Base-by-base conservation (phyloP, 805 yeast species). In the Starmera amethionina region DNA sequence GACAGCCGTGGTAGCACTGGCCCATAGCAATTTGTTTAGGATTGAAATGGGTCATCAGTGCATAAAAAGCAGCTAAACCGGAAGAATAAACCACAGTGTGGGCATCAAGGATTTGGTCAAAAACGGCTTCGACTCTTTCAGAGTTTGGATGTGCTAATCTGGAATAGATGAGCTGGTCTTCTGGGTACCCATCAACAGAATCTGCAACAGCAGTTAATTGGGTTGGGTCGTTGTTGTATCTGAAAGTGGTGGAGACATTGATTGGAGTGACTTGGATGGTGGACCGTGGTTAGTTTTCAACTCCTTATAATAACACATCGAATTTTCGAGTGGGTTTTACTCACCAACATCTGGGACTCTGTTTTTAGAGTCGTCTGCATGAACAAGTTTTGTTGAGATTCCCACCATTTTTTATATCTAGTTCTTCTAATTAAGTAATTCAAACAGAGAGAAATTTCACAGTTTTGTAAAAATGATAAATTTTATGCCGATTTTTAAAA, bases 1-100 rank as follows among this genome's bases (percentile, higher is more conserved):
- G 84, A 46, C 82, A 75, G 4, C 97, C 97, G 54, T 84, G 95
- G 59, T 89, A 89, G 6, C 90, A 85, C 30, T 80, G 75, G 5
- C 83, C 93, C 48, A 86, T 73, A 27, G 85, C 82, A 27, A 89
- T 60, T 13, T 68, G 68, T 50, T 81, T 82, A 1, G 97, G 97
- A 49, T 82, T 79, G 49, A 65, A 70, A 48, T 78, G 71, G 30
- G 80, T 73, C 56, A 89, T 60, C 3, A 82, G 74, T 0, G 87
- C 97, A 51, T 70, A 74, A 56, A 83, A 85, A 0, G 97, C 95
- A 37, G 87, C 68, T 28, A 87, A 60, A 0, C 97, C 97, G 1
- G 89, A 79, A 35, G 78, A 72, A 57, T 87, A 90, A 1, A 76
- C 70, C 0, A 85, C 77, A 0, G 80, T 77, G 44, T 80, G 72